Base-by-base conservation (phyloP, 441 rosid species). In the Gossypium armourianum region DNA sequence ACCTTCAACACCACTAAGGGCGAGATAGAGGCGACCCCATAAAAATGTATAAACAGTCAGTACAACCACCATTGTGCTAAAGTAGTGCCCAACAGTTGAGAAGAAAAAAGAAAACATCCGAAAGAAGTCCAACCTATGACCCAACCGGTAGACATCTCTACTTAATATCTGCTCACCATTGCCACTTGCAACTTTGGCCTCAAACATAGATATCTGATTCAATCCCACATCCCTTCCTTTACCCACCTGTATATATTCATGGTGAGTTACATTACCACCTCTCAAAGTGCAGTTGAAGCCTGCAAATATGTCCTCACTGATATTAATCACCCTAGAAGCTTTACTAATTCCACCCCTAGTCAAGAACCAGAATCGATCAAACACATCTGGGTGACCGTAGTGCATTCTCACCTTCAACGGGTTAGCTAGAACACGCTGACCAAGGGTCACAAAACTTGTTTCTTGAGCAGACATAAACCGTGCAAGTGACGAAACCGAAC, bases 391-490 rank as follows among this genome's bases (percentile, higher is more conserved):
- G 69, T 92, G 97, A 67, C 97, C 97, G 49, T 92, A 90, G 74
- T 92, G 97, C 97, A 92, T 90, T 49, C 97, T 83, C 19, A 92
- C 87, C 74, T 92, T 92, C 80, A 92, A 73, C 29, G 95, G 97
- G 50, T 92, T 87, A 12, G 97, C 97, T 50, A 92, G 83, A 61
- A 92, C 97, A 60, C 97, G 90, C 83, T 92, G 97, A 67, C 97
- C 96, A 28, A 89, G 76, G 40, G 97, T 92, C 72, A 92, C 97
- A 73, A 92, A 92, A 76, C 96, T 89, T 2, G 86, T 88, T 79
- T 92, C 97, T 79, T 92, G 95, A 28, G 93, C 86, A 10, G 97
- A 92, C 97, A 92, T 90, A 79, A 93, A 92, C 92, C 91, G 83
- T 19, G 97, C 96, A 3, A 92, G 92, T 58, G 97, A 92, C 19